Base-by-base conservation (phyloP, 2,329 filamentous ascomycete species). In the Penicillium aurantiogriseum region DNA sequence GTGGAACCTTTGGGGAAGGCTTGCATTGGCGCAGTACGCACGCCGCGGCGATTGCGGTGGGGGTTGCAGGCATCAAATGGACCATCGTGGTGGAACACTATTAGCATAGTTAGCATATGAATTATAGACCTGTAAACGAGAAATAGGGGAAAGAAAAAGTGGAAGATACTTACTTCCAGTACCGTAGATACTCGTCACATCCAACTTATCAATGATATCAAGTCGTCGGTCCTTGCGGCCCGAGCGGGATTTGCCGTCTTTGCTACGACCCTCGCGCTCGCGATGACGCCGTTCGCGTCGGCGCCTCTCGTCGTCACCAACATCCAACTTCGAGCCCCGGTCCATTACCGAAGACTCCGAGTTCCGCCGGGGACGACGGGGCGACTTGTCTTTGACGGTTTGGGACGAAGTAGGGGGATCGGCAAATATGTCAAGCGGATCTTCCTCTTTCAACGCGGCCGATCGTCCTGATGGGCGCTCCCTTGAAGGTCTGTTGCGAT, bases 51-150 rank as follows among this genome's bases (percentile, higher is more conserved):
- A 75, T 97, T 99, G 63, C 94, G 90, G 73, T 96, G 90, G 5
- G 94, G 92, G 74, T 96, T 96, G 73, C 94, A 90, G 21, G 94
- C 94, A 75, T 99, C 94, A 69, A 97, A 99, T 5, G 94, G 94
- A 0, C 94, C 94, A 69, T 97, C 94, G 71, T 99, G 94, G 69
- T 99, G 94, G 77, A 97, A 96, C 65, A 96, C 92, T 96, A 68
- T 13, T 33, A 21, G 8, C 15, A 5, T 8, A n/a, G 33, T 53
- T 36, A 58, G 48, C 6, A 61, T 46, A 60, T 8, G n/a, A 29
- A n/a, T 19, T 23, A 9, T 15, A 19, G 17, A 6, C 8, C 36
- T 8, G 33, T 10, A 10, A 35, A n/a, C 21, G 17, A 29, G 13
- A n/a, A 10, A 35, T 2, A 17, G n/a, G 1, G 5, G 5, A 17